Percentiles rank a stretch among this genome's conserved stretches.
These are phyloP conservation scores for Fusarium tricinctum DNA, from an alignment of 2,329 filamentous ascomycete genomes.

Conservation along the genomic window DNA sequence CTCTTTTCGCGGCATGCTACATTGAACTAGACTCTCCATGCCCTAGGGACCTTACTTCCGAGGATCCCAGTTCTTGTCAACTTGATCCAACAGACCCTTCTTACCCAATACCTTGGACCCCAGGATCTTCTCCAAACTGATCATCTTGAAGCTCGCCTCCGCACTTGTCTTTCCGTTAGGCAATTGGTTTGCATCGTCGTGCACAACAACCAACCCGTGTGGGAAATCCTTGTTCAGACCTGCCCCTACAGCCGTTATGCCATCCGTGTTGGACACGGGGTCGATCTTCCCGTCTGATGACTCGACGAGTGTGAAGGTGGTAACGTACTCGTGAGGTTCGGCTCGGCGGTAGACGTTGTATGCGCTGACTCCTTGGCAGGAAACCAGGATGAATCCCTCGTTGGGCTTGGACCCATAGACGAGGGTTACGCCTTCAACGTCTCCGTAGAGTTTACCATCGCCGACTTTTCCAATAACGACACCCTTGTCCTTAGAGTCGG, in stretches of 20 bases:
- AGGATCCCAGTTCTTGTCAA: conserved; percentile 59
- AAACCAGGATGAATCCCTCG: conserved; percentile 65
- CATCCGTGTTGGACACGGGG: conserved; percentile 67
- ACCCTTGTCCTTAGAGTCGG: conserved; percentile 56
- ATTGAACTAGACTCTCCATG: background rate
- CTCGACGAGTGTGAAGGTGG: conserved; percentile 62
- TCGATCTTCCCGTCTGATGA: conserved; percentile 61
- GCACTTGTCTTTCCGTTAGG: conserved; percentile 60
- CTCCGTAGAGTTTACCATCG: conserved; percentile 63
- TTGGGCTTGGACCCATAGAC: conserved; percentile 60
- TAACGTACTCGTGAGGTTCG: conserved; percentile 63
- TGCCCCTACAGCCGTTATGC: conserved; percentile 62
- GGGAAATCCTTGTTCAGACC: conserved; percentile 59
- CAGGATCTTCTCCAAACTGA: conserved; percentile 59
- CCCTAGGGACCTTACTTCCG: conserved; percentile 36
- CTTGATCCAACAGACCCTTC: conserved; percentile 52
- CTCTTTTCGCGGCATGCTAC: background rate
- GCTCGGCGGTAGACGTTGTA: conserved; percentile 66
- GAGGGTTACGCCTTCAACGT: conserved; percentile 68
- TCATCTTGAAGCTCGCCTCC: conserved; percentile 66
- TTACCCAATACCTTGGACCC: conserved; percentile 48
- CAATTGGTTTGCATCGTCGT: conserved; percentile 68
- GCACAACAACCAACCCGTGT: conserved; percentile 63
- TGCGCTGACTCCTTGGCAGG: conserved; percentile 66
- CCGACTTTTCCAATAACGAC: conserved; percentile 59